A percentile compares a stretch with the other conserved stretches of the same genome.
These are phyloP conservation scores for Aspergillus sp. DNA, from an alignment of 2,329 filamentous ascomycete species.

Conservation along the genomic window DNA sequence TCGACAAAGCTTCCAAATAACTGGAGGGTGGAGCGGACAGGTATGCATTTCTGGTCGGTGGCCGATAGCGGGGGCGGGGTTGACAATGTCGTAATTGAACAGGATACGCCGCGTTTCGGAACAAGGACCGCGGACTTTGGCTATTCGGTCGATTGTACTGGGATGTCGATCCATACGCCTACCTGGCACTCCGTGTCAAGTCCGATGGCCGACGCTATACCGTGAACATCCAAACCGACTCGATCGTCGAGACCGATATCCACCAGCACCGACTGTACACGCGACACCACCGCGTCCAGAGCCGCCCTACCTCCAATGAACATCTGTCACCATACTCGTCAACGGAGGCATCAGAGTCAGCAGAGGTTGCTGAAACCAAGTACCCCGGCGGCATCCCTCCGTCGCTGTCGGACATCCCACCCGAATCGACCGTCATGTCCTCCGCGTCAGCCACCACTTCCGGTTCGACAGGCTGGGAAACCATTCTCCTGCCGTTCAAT, in stretches of 20 bases:
- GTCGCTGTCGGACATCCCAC: conserved; percentile 33
- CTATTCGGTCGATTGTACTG: conserved; percentile 81
- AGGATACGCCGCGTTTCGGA: conserved; percentile 88
- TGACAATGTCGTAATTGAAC: conserved; percentile 30
- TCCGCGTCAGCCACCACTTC: conserved; percentile 43
- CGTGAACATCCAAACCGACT: conserved; percentile 91
- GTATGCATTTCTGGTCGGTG: conserved; percentile 14
- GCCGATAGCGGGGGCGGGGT: conserved; percentile 1
- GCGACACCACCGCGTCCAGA: conserved; percentile 32
- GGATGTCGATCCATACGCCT: conserved; percentile 84
- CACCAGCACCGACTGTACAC: conserved; percentile 82
- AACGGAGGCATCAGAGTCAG: conserved; percentile 12
- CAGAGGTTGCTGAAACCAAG: conserved; percentile 15
- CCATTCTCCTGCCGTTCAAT: conserved; percentile 80
- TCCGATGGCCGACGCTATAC: conserved; percentile 90
- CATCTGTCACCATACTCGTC: conserved; percentile 11
- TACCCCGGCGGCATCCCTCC: conserved; percentile 26
- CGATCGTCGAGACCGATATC: conserved; percentile 86
- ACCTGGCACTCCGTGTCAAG: conserved; percentile 80
- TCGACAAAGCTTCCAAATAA: conserved; percentile 75
- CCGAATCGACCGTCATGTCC: conserved; percentile 29
- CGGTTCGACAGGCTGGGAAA: conserved; percentile 84
- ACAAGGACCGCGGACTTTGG: conserved; percentile 65
- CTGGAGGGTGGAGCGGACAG: conserved; percentile 37
- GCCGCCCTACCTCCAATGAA: conserved; percentile 9